Conservation (phyloP, 768 basidiomycete species). For the Leucocoprinus birnbaumii region DNA sequence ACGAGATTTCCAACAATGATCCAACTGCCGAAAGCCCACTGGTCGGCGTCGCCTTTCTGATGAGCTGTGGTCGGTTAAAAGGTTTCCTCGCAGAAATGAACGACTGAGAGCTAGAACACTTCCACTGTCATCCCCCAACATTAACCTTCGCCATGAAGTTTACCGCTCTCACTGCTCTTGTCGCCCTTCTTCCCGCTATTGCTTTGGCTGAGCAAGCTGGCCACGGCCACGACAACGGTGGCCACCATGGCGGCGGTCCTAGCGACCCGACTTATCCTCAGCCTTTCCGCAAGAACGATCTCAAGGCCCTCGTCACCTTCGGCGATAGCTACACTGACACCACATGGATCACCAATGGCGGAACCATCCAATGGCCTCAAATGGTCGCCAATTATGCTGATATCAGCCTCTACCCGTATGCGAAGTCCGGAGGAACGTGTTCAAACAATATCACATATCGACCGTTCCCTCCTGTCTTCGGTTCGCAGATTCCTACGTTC, state of each 20-base stretch:
- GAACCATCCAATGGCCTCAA: constrained; percentile 52
- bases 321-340: constrained; percentile 66
- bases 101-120: too few relatives aligned
- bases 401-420: constrained; percentile 53
- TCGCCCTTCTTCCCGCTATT: not conserved
- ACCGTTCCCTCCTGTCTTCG: constrained; percentile 57
- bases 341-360: constrained; percentile 34
- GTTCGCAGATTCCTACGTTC: constrained; percentile 54
- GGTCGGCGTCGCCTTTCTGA: too few relatives aligned
- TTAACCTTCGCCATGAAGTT: not conserved
- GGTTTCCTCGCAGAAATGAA: too few relatives aligned
- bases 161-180: not conserved
- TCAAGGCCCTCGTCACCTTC: constrained; percentile 65
- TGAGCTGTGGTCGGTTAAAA: too few relatives aligned
- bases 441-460: constrained; percentile 59
- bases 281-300: constrained; percentile 31
- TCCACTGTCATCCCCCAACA: too few relatives aligned
- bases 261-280: too few relatives aligned
- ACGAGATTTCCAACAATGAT: too few relatives aligned
- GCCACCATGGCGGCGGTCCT: too few relatives aligned
- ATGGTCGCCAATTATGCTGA: constrained; percentile 55
- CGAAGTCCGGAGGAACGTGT: constrained; percentile 62
- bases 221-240: constrained; percentile 7
- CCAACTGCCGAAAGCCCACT: too few relatives aligned
- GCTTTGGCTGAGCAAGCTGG: not conserved